Evolutionary conservation across 192 early-diverging fungal species (phyloP), one percentile per base, ranked within the genome.

Genomic region (Gigaspora rosea): DNA sequence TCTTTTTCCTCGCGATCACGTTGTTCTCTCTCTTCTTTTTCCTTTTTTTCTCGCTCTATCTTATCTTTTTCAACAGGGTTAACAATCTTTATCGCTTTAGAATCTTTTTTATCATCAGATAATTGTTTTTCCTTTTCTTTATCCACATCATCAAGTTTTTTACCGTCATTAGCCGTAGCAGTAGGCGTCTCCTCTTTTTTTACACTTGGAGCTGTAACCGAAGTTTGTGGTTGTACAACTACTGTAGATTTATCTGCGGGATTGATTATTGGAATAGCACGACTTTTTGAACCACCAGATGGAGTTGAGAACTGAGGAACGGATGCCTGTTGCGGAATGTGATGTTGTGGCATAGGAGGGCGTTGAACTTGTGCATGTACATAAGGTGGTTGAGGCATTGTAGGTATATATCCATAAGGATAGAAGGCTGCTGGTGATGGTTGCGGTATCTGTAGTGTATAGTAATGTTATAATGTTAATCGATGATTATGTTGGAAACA

Each of bases 1-100:
- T 88, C 88, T 33, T 80, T 80, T 62, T 85, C 86, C 48, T 77
- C 82, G 13, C 76, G 58, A 22, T 48, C 76, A 12, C 52, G 51
- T 15, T 69, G 76, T 68, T 83, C 80, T 18, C 65, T 54, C 20
- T 82, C 77, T 68, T 84, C 80, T 70, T 68, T 78, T 11, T 68
- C 79, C 52, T 66, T 78, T 68, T 78, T 82, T 41, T 41, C 41
- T 41, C 41, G 41, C 41, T 41, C 41, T 41, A 41, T 41, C 7
- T 41, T 76, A 35, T 82, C 79, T 57, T 79, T 80, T 33, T 81
- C 77, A 49, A 82, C 85, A 77, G 88, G 88, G 63, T 86, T 72
- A 0, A 90, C 85, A 61, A 90, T 88, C 36, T 69, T 81, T 66
- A 90, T 77, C 33, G 75, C 83, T 20, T 78, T 80, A 32, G 75